phyloP scores from a whole-genome alignment of 306 rosid species.

The Morella rubra region DNA sequence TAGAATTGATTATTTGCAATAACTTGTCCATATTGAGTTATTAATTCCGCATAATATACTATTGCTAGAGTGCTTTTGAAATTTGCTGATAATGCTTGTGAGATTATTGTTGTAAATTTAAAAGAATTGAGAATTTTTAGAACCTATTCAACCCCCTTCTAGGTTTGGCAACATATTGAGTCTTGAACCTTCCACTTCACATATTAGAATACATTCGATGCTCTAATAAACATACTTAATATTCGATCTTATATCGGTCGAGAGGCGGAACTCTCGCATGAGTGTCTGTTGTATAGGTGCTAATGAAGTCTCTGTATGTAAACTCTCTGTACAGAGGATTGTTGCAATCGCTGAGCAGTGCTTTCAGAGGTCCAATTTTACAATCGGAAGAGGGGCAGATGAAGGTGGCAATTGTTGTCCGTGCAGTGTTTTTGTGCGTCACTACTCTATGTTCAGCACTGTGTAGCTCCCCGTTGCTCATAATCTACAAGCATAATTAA shows the following conservation, averaged over 20 bases:
- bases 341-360: constrained; percentile 7
- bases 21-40: too few relatives aligned
- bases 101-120: too few relatives aligned
- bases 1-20: too few relatives aligned
- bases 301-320: constrained; percentile 20
- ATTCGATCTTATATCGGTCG: constrained; percentile 19
- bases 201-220: too few relatives aligned
- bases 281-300: constrained; percentile 11
- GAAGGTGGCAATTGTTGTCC: constrained; percentile 11
- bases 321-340: constrained; percentile 5
- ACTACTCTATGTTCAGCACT: constrained; percentile 28
- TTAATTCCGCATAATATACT: too few relatives aligned
- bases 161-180: too few relatives aligned
- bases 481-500: constrained; percentile 13
- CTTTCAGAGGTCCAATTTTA: constrained; percentile 26
- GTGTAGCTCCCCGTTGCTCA: constrained; percentile 30
- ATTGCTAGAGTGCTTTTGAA: too few relatives aligned
- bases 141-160: too few relatives aligned
- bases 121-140: too few relatives aligned
- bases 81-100: too few relatives aligned
- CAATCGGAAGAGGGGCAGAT: constrained; percentile 22
- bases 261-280: constrained; percentile 1
- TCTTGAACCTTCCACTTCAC: too few relatives aligned
- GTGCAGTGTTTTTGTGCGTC: constrained; percentile 17
- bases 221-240: not conserved